These are phyloP conservation scores for Kodamaea lidongshanica DNA, from an alignment of 805 yeast species.

Conservation along the genomic window DNA sequence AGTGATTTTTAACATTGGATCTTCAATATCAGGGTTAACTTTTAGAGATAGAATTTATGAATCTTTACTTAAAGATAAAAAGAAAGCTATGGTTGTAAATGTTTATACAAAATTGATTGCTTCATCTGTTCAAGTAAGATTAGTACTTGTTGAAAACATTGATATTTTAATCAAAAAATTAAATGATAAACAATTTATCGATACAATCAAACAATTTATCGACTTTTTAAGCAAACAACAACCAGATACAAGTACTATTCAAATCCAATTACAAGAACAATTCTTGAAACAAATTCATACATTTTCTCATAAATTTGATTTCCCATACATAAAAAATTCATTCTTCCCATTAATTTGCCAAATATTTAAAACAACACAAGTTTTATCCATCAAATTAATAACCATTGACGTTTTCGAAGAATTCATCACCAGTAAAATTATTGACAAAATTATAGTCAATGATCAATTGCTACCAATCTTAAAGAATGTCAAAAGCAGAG, in stretches of 20 bases:
- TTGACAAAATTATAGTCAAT: conserved; percentile 64
- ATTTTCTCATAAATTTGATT: conserved; percentile 48
- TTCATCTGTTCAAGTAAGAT: conserved; percentile 28
- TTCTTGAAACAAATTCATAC: conserved; percentile 40
- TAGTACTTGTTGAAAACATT: conserved; percentile 39
- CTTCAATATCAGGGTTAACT: conserved; percentile 63
- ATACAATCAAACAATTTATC: conserved; percentile 40
- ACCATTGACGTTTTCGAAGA: conserved; percentile 56
- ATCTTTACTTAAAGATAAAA: conserved; percentile 24
- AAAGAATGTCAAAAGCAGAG: conserved; percentile 69
- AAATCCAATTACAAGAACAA: conserved; percentile 44
- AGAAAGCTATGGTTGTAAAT: conserved; percentile 13
- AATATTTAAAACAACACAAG: conserved; percentile 78
- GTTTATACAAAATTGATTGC: conserved; percentile 22
- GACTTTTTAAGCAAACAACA: conserved; percentile 25
- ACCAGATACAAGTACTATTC: conserved; percentile 20
- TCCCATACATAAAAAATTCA: conserved; percentile 64
- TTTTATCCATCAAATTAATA: conserved; percentile 68
- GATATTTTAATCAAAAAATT: conserved; percentile 43
- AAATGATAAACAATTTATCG: conserved; percentile 47
- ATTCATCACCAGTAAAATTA: conserved; percentile 51
- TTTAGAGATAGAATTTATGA: conserved; percentile 69
- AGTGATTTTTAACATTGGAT: conserved; percentile 58
- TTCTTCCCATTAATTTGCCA: conserved; percentile 68
- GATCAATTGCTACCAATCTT: conserved; percentile 82